Percentiles rank a stretch among this genome's conserved stretches.
Evolutionary conservation across 1,284 basidiomycete species (phyloP).

Genomic region (Macrocystidia cucumis): DNA sequence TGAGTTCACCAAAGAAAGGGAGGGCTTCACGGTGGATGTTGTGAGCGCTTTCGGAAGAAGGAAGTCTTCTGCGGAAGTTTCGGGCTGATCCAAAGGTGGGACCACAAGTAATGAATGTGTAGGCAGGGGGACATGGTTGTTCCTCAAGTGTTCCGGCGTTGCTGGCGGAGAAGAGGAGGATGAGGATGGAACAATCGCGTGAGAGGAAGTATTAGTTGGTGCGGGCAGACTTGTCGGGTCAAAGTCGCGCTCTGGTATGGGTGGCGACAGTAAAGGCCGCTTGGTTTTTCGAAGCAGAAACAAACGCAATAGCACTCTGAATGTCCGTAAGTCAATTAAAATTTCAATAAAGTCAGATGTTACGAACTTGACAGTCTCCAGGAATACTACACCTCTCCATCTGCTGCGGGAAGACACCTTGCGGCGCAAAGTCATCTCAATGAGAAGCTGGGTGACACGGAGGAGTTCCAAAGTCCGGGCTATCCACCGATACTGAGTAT

Average conservation of each 20-base stretch:
- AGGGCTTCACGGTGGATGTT: slow-evolving; percentile 60
- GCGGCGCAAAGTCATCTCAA: slow-evolving; percentile 81
- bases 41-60: slow-evolving; percentile 73
- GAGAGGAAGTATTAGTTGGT: slow-evolving; percentile 44
- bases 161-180: slow-evolving; percentile 40
- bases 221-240: slow-evolving; percentile 65
- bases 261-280: slow-evolving; percentile 66
- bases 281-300: slow-evolving; percentile 64
- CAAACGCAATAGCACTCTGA: slow-evolving; percentile 67
- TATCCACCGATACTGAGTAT: slow-evolving; percentile 64
- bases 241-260: slow-evolving; percentile 80
- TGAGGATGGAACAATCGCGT: slow-evolving; percentile 51
- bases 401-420: slow-evolving; percentile 52
- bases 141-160: slow-evolving; percentile 70
- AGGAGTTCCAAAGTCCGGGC: slow-evolving; percentile 69
- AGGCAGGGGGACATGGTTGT: slow-evolving; percentile 64
- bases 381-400: slow-evolving; percentile 67
- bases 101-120: slow-evolving; percentile 49
- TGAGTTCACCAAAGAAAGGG: slow-evolving; percentile 52
- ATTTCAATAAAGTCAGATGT: slow-evolving; percentile 5
- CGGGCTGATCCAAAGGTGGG: slow-evolving; percentile 40
- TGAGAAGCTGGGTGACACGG: slow-evolving; percentile 70
- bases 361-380: slow-evolving; percentile 78
- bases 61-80: slow-evolving; percentile 63
- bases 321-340: slow-evolving; percentile 8